Base-by-base conservation (phyloP, 768 basidiomycete genomes). In the Phanerochaete carnosa region DNA sequence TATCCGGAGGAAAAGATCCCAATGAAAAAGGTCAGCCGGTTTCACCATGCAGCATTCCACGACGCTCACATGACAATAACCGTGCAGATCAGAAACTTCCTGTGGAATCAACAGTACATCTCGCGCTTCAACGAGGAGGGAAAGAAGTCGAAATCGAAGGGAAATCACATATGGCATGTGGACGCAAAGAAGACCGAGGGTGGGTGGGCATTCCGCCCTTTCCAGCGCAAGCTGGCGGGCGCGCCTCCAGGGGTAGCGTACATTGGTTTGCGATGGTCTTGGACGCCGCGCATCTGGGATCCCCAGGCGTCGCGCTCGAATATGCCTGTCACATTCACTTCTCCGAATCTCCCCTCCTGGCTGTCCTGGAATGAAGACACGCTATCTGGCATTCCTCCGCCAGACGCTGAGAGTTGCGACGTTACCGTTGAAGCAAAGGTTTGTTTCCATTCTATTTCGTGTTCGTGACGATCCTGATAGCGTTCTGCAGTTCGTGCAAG, bases 91-190 rank as follows among this genome's bases (percentile, higher is more conserved):
- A 89, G 95, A 66, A 88, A 94, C 75, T 99, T 97, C 77, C 85
- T 99, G 53, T 99, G 96, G 96, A 88, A 87, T 62, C 93, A 95
- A 67, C 88, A 88, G 30, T 88, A 90, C 71, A 98, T 99, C 70
- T 88, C 94, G 29, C 91, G 96, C 30, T 98, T 95, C 80, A 99
- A 99, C 72, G 94, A 98, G 69, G 96, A 98, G 72, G 96, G 96
- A 35, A 98, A 98, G 75, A 99, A 99, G 77, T 92, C 95, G 25
- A 99, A 99, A 75, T 95, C 94, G 57, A 97, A 97, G 78, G 96
- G 96, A 50, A 99, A 99, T 75, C 96, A 98, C 69, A 97, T 98
- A 65, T 99, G 96, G 96, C 95, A 94, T 69, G 90, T 98, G 54
- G 94, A 98, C 68, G 96, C 94, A n/a, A 92, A 85, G 76, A 95